Percentiles rank a stretch among this genome's conserved stretches.
Conservation (phyloP, 2,329 filamentous ascomycete genomes). For the Fusarium sp. region DNA sequence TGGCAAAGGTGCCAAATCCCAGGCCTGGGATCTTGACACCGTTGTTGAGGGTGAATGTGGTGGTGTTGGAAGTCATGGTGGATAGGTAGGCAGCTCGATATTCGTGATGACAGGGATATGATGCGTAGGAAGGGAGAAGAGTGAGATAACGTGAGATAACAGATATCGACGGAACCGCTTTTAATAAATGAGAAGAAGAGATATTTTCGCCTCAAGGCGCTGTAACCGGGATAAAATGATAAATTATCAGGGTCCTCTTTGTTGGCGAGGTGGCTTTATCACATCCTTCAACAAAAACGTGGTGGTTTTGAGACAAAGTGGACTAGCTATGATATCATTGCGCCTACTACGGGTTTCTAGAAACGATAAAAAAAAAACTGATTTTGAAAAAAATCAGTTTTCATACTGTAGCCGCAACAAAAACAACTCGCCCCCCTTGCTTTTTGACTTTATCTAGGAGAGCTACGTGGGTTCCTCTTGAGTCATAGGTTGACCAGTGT, state of each 20-base stretch:
- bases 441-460: slow-evolving; percentile 9
- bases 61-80: slow-evolving; percentile 43
- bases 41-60: slow-evolving; percentile 59
- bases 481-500: slow-evolving; percentile 20
- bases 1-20: slow-evolving; percentile 75
- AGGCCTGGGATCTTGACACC: slow-evolving; percentile 70
- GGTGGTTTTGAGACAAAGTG: neutral
- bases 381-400: neutral
- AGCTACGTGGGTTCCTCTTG: slow-evolving; percentile 33
- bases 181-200: neutral
- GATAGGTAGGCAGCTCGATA: neutral
- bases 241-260: neutral
- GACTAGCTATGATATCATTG: neutral
- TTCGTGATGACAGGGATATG: neutral
- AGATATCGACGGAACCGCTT: neutral
- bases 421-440: slow-evolving; percentile 1
- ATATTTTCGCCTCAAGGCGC: neutral
- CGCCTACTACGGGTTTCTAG: neutral
- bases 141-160: neutral
- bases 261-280: neutral
- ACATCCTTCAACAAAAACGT: neutral
- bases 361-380: neutral
- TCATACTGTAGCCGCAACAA: slow-evolving; percentile 3
- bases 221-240: neutral
- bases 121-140: neutral